phyloP scores from a whole-genome alignment of 805 yeast species.

The Trichomonascus vanleenenianus region DNA sequence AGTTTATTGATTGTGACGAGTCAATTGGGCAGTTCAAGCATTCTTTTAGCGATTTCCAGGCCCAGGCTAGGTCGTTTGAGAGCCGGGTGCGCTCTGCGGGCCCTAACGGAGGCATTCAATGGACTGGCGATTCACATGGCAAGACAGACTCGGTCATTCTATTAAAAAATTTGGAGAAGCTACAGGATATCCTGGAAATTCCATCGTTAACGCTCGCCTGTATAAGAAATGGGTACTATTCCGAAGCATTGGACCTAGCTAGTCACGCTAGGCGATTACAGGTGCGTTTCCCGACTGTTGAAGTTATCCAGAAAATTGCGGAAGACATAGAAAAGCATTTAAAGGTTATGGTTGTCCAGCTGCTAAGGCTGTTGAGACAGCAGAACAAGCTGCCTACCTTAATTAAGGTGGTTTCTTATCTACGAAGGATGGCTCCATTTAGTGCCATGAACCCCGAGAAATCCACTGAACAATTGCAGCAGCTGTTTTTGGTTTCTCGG shows the following conservation, averaged over 20 bases:
- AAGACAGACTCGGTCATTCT: slow-evolving; percentile 12
- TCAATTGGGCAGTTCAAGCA: slow-evolving; percentile 6
- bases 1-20: slow-evolving; percentile 12
- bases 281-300: slow-evolving; percentile 58
- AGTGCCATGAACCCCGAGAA: slow-evolving; percentile 20
- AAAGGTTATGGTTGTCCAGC: slow-evolving; percentile 58
- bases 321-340: slow-evolving; percentile 43
- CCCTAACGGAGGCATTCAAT: slow-evolving; percentile 8
- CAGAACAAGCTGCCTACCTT: slow-evolving; percentile 72
- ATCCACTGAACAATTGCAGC: slow-evolving; percentile 34
- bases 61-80: slow-evolving; percentile 3
- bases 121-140: background rate
- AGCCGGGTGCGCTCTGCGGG: slow-evolving; percentile 1
- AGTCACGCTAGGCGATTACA: slow-evolving; percentile 61
- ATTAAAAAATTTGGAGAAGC: slow-evolving; percentile 49
- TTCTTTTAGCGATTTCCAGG: slow-evolving; percentile 9
- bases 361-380: slow-evolving; percentile 62
- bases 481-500: slow-evolving; percentile 60
- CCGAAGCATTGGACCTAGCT: slow-evolving; percentile 81
- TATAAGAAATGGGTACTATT: slow-evolving; percentile 76
- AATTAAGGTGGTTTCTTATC: slow-evolving; percentile 68
- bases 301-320: slow-evolving; percentile 45
- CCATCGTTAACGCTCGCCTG: slow-evolving; percentile 82
- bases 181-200: slow-evolving; percentile 72
- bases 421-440: slow-evolving; percentile 46